phyloP scores from a whole-genome alignment of 2,329 filamentous ascomycete genomes.

The Hymenoscyphus infarciens region DNA sequence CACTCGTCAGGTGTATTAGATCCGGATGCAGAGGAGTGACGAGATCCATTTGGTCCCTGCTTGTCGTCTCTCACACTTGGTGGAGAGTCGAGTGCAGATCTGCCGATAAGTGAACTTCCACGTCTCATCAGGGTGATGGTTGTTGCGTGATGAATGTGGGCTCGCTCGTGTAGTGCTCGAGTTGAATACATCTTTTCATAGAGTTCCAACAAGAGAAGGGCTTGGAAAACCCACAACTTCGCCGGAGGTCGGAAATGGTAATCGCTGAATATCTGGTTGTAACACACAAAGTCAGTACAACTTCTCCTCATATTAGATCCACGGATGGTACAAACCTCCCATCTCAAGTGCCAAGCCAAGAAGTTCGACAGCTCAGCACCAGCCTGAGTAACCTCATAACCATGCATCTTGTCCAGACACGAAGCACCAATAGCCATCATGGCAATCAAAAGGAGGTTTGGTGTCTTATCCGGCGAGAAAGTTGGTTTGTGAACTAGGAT shows the following conservation, averaged over 20 bases:
- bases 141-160: conserved; percentile 94
- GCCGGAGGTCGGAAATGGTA: conserved; percentile 85
- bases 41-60: conserved; percentile 47
- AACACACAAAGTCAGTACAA: not conserved
- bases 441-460: conserved; percentile 76
- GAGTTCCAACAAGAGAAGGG: conserved; percentile 80
- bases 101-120: conserved; percentile 84
- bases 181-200: conserved; percentile 99
- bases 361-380: conserved; percentile 87
- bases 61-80: conserved; percentile 57
- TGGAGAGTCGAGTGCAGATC: conserved; percentile 79
- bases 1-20: conserved; percentile 77
- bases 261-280: conserved; percentile 76
- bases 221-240: conserved; percentile 94
- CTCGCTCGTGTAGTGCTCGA: conserved; percentile 83
- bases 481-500: conserved; percentile 75
- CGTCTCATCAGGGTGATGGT: conserved; percentile 93
- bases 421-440: conserved; percentile 93
- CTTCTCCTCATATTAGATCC: not conserved
- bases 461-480: conserved; percentile 82
- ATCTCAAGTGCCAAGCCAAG: conserved; percentile 86
- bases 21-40: conserved; percentile 60
- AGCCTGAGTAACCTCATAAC: conserved; percentile 66
- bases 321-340: conserved; percentile 41
- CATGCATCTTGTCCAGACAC: conserved; percentile 80